Evolutionary conservation across 2,329 filamentous ascomycete species (phyloP), one percentile per base, ranked within the genome.

Genomic region (Sporothrix brasiliensis): DNA sequence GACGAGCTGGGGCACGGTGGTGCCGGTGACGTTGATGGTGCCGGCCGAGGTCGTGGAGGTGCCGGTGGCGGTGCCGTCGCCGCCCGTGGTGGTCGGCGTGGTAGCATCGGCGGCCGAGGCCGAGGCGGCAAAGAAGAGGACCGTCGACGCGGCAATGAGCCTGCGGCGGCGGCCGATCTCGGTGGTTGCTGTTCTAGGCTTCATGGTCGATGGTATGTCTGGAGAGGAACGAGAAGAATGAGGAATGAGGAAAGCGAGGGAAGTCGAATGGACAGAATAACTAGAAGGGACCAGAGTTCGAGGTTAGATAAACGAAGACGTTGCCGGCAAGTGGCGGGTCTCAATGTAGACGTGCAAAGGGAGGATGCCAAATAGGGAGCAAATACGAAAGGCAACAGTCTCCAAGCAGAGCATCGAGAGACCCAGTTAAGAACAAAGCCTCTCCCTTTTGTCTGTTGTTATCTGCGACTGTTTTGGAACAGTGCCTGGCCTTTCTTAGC

Each of bases 21-120:
- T 74, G 60, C 69, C 73, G 4, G 73, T 74, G 27, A 67, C 63
- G 34, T 6, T 9, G 24, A 73, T 60, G 19, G 72, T 72, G 44
- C 34, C 63, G 27, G 52, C 41, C 41, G 30, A 11, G 34, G 27
- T 49, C 2, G 68, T 34, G 56, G 16, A n/a, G 9, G 63, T 53
- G 21, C 47, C 49, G 7, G 44, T 53, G 21, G 27, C 49, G 4
- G 44, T 14, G 34, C 27, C 4, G 54, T 30, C 54, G 27, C 27
- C 56, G 14, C 34, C 34, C 9, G 58, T 61, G 19, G 67, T 61
- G 16, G 61, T 21, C 6, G 49, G 58, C 13, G 13, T 44, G 27
- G 60, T 19, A 3, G 34, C 19, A 27, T 19, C 39, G 49, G 49
- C 69, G 27, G 52, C 50, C 21, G 41, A 11, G 21, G 30, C 50